phyloP scores from a whole-genome alignment of 495 filamentous ascomycete species.

The Acidomyces sp. region DNA sequence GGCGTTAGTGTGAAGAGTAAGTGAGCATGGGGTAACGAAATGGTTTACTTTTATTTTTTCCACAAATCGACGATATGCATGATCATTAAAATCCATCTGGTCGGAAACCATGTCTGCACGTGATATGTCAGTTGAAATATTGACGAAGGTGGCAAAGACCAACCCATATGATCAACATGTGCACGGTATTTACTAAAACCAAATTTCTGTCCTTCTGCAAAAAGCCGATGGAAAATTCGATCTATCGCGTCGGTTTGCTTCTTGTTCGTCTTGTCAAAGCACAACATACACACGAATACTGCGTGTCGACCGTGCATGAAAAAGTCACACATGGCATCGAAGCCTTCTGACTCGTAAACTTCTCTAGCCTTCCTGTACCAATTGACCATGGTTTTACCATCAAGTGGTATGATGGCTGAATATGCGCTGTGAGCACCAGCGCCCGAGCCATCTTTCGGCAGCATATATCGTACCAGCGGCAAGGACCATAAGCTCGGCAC shows the following conservation, averaged over 20 bases:
- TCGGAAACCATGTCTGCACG: conserved; percentile 1
- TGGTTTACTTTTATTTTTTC: neutral
- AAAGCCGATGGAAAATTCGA: conserved; percentile 1
- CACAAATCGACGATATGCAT: conserved; percentile 1
- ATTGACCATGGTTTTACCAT: conserved; percentile 1
- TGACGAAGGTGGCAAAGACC: too few species aligned
- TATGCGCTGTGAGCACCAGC: neutral
- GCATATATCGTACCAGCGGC: neutral
- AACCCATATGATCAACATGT: conserved; percentile 1
- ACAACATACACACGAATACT: conserved; percentile 1
- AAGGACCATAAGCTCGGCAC: neutral
- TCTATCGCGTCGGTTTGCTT: conserved; percentile 1
- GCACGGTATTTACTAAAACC: neutral
- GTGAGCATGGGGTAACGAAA: neutral
- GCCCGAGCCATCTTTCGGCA: neutral
- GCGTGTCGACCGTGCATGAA: conserved; percentile 2
- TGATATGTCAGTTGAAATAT: neutral
- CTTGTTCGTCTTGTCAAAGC: conserved; percentile 1
- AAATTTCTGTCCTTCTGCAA: neutral
- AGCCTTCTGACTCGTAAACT: neutral
- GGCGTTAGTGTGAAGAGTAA: too few species aligned
- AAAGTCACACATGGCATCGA: conserved; percentile 3
- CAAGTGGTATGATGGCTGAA: conserved; percentile 1
- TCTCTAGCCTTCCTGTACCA: neutral
- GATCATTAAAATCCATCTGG: conserved; percentile 3